Percentiles rank a stretch among this genome's conserved stretches.
phyloP scores from a whole-genome alignment of 2,329 filamentous ascomycete genomes.

The Blastomyces emzantsi region DNA sequence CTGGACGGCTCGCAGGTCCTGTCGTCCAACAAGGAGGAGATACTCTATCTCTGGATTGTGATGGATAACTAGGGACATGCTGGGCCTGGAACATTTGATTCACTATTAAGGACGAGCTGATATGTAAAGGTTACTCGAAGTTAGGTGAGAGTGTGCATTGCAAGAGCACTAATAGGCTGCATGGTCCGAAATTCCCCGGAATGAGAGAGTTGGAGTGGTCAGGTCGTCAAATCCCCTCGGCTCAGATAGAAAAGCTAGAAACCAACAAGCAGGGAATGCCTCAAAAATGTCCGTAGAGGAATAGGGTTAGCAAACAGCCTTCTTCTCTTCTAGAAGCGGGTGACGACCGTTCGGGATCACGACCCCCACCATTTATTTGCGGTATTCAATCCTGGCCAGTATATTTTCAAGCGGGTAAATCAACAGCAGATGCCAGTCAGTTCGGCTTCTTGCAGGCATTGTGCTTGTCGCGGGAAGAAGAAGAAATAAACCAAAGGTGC shows the following conservation, averaged over 20 bases:
- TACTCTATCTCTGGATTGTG: background rate
- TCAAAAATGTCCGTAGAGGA: background rate
- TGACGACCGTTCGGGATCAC: background rate
- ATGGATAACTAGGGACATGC: background rate
- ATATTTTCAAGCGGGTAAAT: background rate
- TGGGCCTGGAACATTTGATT: background rate
- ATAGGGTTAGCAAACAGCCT: background rate
- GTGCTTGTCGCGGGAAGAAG: background rate
- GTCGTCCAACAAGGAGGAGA: background rate
- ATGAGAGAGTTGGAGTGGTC: background rate
- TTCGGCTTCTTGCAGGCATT: background rate
- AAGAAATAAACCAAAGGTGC: background rate
- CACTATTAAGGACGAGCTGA: background rate
- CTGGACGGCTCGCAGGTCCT: background rate
- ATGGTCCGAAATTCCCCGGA: background rate
- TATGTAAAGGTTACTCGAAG: background rate
- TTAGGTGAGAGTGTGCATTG: background rate
- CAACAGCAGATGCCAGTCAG: background rate
- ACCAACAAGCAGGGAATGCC: background rate
- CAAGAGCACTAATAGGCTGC: background rate
- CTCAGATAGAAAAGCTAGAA: background rate
- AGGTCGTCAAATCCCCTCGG: background rate
- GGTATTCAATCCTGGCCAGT: background rate
- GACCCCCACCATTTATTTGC: background rate
- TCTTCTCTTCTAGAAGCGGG: background rate